phyloP scores from a whole-genome alignment of 805 yeast species.

The Candida oleophila region DNA sequence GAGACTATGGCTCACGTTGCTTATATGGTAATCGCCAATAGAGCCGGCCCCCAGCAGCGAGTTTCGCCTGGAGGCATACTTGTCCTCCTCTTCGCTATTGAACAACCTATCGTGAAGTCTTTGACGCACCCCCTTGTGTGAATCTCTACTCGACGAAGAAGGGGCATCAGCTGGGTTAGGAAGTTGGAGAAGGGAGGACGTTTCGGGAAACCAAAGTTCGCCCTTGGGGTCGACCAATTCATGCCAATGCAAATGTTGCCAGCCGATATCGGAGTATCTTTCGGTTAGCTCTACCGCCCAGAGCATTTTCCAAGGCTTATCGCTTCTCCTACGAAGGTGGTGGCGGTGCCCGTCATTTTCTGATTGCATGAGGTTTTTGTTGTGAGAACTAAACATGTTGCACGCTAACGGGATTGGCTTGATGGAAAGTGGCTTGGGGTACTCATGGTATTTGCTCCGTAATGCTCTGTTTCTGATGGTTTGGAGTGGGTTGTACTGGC shows the following conservation, averaged over 20 bases:
- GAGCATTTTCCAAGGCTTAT: constrained; percentile 39
- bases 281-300: constrained; percentile 72
- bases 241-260: constrained; percentile 58
- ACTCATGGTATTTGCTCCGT: constrained; percentile 50
- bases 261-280: constrained; percentile 51
- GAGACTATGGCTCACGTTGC: not conserved
- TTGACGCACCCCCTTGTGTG: constrained; percentile 5
- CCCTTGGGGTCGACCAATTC: constrained; percentile 48
- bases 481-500: constrained; percentile 79
- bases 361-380: constrained; percentile 5
- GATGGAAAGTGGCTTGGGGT: constrained; percentile 42
- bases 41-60: constrained; percentile 4
- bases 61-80: not conserved
- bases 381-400: constrained; percentile 52
- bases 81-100: constrained; percentile 16
- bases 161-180: not conserved
- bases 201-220: constrained; percentile 47
- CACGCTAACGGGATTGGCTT: constrained; percentile 63
- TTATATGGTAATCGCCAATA: constrained; percentile 1
- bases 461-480: constrained; percentile 70
- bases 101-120: constrained; percentile 35
- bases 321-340: not conserved
- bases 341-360: constrained; percentile 6
- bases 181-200: constrained; percentile 15
- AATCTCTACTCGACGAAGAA: not conserved